These are phyloP conservation scores for Metschnikowia gelsemii DNA, from an alignment of 805 yeast genomes.

Conservation along the genomic window DNA sequence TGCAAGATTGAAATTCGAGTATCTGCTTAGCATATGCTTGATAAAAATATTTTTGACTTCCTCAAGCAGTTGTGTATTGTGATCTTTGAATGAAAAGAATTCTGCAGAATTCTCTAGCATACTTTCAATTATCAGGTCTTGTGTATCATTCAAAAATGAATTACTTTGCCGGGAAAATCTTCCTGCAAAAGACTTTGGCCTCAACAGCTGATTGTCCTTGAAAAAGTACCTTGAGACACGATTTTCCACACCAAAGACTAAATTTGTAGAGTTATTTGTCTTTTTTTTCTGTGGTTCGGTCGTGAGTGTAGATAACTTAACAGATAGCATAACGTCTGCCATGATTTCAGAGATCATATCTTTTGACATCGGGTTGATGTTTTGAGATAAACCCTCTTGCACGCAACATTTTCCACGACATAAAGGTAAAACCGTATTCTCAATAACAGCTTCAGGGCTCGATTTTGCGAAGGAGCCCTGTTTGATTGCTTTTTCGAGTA, in stretches of 20 bases:
- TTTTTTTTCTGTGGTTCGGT: background rate
- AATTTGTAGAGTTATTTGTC: background rate
- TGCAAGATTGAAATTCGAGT: constrained; percentile 26
- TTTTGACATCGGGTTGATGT: constrained; percentile 13
- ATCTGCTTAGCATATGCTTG: constrained; percentile 27
- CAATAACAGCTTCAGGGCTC: background rate
- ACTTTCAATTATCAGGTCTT: background rate
- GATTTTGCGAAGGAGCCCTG: background rate
- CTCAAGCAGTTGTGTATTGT: constrained; percentile 18
- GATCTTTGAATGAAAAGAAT: background rate
- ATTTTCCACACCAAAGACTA: constrained; percentile 9
- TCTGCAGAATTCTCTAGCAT: background rate
- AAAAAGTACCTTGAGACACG: constrained; percentile 14
- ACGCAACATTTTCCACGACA: constrained; percentile 17
- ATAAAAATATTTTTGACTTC: constrained; percentile 30
- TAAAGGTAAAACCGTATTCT: constrained; percentile 10
- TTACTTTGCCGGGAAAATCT: background rate
- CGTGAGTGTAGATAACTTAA: constrained; percentile 12
- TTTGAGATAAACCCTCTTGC: background rate
- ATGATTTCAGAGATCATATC: constrained; percentile 8
- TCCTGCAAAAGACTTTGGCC: constrained; percentile 7
- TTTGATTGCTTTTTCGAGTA: constrained; percentile 11
- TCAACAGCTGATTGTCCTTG: constrained; percentile 13
- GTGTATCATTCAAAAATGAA: background rate
- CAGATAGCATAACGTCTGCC: constrained; percentile 15